Base-by-base conservation (phyloP, 345 rosid species). In the Kernera saxatilis region DNA sequence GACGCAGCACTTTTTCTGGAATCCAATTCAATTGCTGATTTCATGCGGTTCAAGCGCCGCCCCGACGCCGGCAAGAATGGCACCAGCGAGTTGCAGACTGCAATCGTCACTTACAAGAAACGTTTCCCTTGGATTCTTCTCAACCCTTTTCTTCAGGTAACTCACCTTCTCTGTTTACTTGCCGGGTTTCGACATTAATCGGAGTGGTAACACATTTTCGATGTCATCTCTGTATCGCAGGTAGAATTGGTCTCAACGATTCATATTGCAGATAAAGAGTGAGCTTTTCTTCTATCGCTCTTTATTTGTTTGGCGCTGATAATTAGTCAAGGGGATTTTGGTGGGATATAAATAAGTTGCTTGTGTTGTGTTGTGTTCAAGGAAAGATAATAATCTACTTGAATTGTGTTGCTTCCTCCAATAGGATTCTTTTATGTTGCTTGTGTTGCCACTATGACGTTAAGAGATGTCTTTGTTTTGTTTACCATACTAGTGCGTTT, bases 191-290 rank as follows among this genome's bases (percentile, higher is more conserved):
- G 6, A 15, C 62, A 7, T 17, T 9, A 1, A 33, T 29, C 3
- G 33, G 5, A 1, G 19, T 8, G 5, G 14, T 39, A 19, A 40
- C 63, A 56, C 25, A 22, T 5, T 39, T 45, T 32, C 9, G 19
- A 6, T 50, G 12, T 6, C 71, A 6, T 71, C 36, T 71, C 18
- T 32, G 13, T 41, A n/a, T 40, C 60, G 74, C 79, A 94, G 99
- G 93, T 91, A 69, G 96, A 94, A 88, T 89, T 91, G 84, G 92
- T 91, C 40, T 94, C 97, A 19, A 84, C 97, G 1, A 86, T 94
- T 79, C 99, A 94, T 75, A 88, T 91, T 54, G 99, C 92, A 2
- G 97, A 94, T 77, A 85, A 87, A 85, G 92, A 86, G 95, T 91
- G 85, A 56, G 89, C 56, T 33, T 18, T 21, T n/a, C 18, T 56